Base-by-base conservation (phyloP, 108 stramenopile genomes). In the Nitzschia sp. region DNA sequence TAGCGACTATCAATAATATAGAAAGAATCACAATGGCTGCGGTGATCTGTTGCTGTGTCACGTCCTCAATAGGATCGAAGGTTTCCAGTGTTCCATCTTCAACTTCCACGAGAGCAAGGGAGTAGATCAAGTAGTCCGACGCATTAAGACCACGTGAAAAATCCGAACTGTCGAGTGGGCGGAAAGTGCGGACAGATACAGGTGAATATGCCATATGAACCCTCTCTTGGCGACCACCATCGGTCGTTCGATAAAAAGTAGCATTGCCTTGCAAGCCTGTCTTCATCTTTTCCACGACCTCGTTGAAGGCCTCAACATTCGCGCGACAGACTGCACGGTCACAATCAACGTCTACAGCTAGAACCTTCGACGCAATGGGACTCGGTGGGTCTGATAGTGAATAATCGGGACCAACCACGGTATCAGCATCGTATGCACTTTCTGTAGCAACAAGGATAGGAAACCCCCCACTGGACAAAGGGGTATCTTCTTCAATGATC, bases 141-240 rank as follows among this genome's bases (percentile, higher is more conserved):
- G 32, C 22, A 29, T 27, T 27, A 16, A 83, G 61, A 13, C 82
- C 82, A n/a, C 79, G 36, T 9, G 79, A 45, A 23, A 75, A 78
- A 36, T 80, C 73, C 5, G 76, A 75, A 26, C 66, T 61, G 45
- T 84, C 46, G 3, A 80, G 19, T 3, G 72, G 17, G 13, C 28
- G 26, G 35, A 70, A 53, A 63, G 41, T 57, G 26, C 36, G 60
- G 17, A 71, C 61, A 62, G 19, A 17, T 3, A 80, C 76, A 0
- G 83, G 83, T 19, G 76, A 67, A 54, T 55, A 84, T 0, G 73
- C 54, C 22, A 84, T 78, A 23, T 55, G 36, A 9, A 78, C 8
- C 17, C 2, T 25, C 34, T 80, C 83, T 45, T 58, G 25, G 15
- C 23, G 45, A 16, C 77, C 76, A 21, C 23, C 33, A 3, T 22